Base-by-base conservation (phyloP, 306 rosid genomes). In the Vicia sativa region DNA sequence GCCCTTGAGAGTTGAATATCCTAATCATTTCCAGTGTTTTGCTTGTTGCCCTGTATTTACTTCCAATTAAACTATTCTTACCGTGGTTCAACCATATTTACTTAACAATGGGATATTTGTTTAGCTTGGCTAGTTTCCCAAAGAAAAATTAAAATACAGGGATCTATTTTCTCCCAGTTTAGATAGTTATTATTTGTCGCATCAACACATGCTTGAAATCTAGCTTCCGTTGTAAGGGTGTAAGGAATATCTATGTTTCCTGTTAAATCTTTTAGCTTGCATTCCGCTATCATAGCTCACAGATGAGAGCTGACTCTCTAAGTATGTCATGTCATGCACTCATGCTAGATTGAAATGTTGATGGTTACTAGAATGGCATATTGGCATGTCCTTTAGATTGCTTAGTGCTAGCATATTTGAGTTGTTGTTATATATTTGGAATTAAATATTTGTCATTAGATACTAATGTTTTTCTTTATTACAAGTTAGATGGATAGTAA, bases 211-310 rank as follows among this genome's bases (percentile, higher is more conserved):
- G 42, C 50, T 68, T 16, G 18, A 42, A 60, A 19, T 38, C 35
- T 39, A 44, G 46, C 49, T 78, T 54, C 37, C 7, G 39, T 44
- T 73, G 38, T 46, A 41, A 18, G 35, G 21, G 29, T 70, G 68
- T 50, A 21, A 50, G 64, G 69, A 79, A 42, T 60, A 25, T 48
- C 43, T 35, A 44, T 7, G 59, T 63, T 64, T 72, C 53, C 12
- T 35, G 12, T 43, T 6, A 58, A 15, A 46, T 11, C 11, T 21
- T 49, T 53, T 79, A 49, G 52, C 59, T 15, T 28, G 6, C 26
- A 13, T 71, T 65, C 44, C 28, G 59, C 4, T 35, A n/a, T n/a
- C n/a, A n/a, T n/a, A n/a, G n/a, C n/a, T n/a, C n/a, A n/a, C n/a
- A n/a, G n/a, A n/a, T n/a, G n/a, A n/a, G n/a, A n/a, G n/a, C n/a